These are phyloP conservation scores for Amanita rubescens DNA, from an alignment of 768 basidiomycete species.

Conservation along the genomic window DNA sequence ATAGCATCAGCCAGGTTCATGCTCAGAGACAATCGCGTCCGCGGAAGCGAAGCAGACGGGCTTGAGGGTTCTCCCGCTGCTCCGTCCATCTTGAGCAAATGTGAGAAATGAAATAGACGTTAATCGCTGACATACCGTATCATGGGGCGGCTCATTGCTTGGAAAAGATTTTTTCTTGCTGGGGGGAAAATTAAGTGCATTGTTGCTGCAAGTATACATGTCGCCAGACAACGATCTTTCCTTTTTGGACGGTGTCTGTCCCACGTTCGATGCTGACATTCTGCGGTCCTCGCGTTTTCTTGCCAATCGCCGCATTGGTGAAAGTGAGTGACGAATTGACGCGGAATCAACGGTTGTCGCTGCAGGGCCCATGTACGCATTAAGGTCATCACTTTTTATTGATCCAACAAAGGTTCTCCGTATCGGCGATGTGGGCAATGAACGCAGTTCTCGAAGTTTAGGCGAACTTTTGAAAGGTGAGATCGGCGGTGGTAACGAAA, in stretches of 20 bases:
- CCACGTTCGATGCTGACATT: not conserved
- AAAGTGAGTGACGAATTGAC: too few species aligned
- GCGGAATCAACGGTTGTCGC: too few species aligned
- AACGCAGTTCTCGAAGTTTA: too few species aligned
- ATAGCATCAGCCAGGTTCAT: constrained; percentile 11
- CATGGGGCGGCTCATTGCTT: not conserved
- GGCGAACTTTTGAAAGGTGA: too few species aligned
- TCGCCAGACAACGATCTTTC: not conserved
- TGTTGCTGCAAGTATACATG: not conserved
- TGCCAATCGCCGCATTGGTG: too few species aligned
- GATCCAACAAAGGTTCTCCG: too few species aligned
- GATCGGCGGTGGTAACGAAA: too few species aligned
- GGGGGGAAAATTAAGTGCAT: not conserved
- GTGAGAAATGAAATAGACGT: not conserved
- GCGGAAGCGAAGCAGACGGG: not conserved
- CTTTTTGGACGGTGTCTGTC: not conserved
- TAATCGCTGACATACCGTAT: not conserved
- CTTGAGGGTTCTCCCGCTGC: not conserved
- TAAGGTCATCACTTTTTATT: too few species aligned
- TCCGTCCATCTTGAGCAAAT: not conserved
- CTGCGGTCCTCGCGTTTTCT: too few species aligned
- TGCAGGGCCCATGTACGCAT: too few species aligned
- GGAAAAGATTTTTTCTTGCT: too few species aligned
- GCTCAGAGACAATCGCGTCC: not conserved
- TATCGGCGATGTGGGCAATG: too few species aligned